Conservation (phyloP, 2,329 filamentous ascomycete genomes). For the Stagonosporopsis rhizophila region DNA sequence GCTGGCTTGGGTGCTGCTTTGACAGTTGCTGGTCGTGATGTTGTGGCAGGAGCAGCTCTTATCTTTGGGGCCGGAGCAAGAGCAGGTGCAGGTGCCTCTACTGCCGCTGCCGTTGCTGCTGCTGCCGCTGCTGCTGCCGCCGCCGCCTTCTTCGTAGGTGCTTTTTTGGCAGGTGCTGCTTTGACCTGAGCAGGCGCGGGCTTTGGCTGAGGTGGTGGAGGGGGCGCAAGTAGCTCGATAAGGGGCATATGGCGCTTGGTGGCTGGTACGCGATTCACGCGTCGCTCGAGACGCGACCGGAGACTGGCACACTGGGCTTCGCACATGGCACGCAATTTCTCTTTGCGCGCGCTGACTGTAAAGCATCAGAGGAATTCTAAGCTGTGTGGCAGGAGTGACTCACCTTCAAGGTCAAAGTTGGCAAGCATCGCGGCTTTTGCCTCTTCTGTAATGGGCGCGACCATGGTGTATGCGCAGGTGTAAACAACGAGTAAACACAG, state of each 20-base stretch:
- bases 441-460: constrained; percentile 39
- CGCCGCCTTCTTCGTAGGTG: constrained; percentile 21
- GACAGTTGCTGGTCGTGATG: constrained; percentile 18
- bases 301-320: constrained; percentile 86
- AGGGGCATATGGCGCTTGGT: constrained; percentile 81
- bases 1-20: constrained; percentile 14
- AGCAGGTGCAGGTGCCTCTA: background rate
- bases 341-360: constrained; percentile 84
- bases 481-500: constrained; percentile 29
- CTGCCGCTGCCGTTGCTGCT: background rate
- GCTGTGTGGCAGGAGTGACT: constrained; percentile 21
- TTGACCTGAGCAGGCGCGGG: constrained; percentile 21
- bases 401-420: constrained; percentile 46
- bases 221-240: constrained; percentile 71
- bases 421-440: constrained; percentile 42
- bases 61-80: constrained; percentile 8
- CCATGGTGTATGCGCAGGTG: constrained; percentile 31
- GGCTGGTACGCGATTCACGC: constrained; percentile 88
- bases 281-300: constrained; percentile 85
- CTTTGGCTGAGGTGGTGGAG: constrained; percentile 16
- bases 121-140: background rate
- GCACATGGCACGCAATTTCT: constrained; percentile 88
- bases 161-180: constrained; percentile 24
- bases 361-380: constrained; percentile 19
- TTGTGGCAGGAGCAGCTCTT: constrained; percentile 17